Percentiles rank a stretch among this genome's conserved stretches.
These are phyloP conservation scores for Aethionema arabicum DNA, from an alignment of 345 rosid genomes.

Conservation along the genomic window DNA sequence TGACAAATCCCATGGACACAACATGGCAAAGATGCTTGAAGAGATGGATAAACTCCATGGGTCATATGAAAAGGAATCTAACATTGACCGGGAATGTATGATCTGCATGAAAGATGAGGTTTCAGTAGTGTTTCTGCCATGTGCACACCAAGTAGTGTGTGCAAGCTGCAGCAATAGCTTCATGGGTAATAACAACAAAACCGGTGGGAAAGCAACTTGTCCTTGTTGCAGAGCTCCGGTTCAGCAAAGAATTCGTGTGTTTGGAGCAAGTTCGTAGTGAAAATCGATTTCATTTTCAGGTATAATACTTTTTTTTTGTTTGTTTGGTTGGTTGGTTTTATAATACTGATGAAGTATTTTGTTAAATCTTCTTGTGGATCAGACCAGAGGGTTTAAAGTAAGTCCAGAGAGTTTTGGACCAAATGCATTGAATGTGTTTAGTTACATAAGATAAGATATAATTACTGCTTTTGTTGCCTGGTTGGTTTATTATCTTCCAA, in stretches of 20 bases:
- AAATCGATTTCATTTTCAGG: conserved; percentile 17
- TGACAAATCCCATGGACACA: conserved; percentile 49
- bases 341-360: no score
- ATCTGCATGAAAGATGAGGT: conserved; percentile 75
- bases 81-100: conserved; percentile 60
- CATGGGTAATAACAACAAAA: conserved; percentile 49
- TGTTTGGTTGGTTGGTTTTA: no score
- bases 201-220: conserved; percentile 55
- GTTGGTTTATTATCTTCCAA: conserved; percentile 26
- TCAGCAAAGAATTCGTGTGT: conserved; percentile 67
- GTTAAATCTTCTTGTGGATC: no score
- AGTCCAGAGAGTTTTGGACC: conserved; percentile 19
- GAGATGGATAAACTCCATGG: conserved; percentile 60
- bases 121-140: conserved; percentile 71
- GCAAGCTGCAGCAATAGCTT: conserved; percentile 63
- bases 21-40: conserved; percentile 53
- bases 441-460: no score
- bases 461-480: conserved; percentile 10
- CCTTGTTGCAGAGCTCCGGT: conserved; percentile 66
- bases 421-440: conserved; percentile 9
- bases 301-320: conserved; percentile 1
- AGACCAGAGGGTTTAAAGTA: conserved; percentile 8
- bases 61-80: conserved; percentile 46
- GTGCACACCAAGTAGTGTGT: conserved; percentile 77
- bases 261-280: conserved; percentile 63